phyloP scores from a whole-genome alignment of 805 yeast genomes.

The Candida pseudofarinosa region DNA sequence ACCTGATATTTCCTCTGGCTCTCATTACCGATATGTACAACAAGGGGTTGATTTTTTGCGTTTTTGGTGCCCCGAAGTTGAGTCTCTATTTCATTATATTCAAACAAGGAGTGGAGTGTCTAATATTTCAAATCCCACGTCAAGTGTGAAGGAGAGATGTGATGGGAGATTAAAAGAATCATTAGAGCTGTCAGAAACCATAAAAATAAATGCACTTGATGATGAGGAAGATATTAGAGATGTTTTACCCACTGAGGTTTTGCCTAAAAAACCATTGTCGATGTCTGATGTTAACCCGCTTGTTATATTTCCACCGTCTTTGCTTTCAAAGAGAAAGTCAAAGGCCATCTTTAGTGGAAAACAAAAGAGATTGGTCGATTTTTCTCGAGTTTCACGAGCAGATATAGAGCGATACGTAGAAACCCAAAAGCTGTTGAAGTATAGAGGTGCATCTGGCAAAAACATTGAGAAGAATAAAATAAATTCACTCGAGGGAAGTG shows the following conservation, averaged over 20 bases:
- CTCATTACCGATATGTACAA: constrained; percentile 28
- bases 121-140: constrained; percentile 7
- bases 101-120: constrained; percentile 4
- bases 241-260: constrained; percentile 12
- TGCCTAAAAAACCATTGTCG: constrained; percentile 2
- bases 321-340: constrained; percentile 19
- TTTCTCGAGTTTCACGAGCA: constrained; percentile 19
- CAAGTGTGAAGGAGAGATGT: constrained; percentile 10
- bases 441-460: constrained; percentile 19
- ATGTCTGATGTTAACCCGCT: constrained; percentile 20
- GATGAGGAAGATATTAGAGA: constrained; percentile 5
- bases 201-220: neutral
- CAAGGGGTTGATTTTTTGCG: constrained; percentile 27
- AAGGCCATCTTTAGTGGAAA: constrained; percentile 22
- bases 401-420: constrained; percentile 14
- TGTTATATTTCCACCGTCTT: constrained; percentile 28
- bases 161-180: constrained; percentile 13
- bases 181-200: constrained; percentile 3
- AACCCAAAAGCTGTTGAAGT: constrained; percentile 12
- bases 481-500: constrained; percentile 6
- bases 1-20: constrained; percentile 14
- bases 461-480: constrained; percentile 7
- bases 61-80: constrained; percentile 34
- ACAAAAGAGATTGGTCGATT: constrained; percentile 27
- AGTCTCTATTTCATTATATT: constrained; percentile 12